A percentile compares a stretch with the other conserved stretches of the same genome.
These are phyloP conservation scores for Sphagnum tenellum DNA, from an alignment of 225 moss, liverwort and hornwort genomes.

Conservation along the genomic window DNA sequence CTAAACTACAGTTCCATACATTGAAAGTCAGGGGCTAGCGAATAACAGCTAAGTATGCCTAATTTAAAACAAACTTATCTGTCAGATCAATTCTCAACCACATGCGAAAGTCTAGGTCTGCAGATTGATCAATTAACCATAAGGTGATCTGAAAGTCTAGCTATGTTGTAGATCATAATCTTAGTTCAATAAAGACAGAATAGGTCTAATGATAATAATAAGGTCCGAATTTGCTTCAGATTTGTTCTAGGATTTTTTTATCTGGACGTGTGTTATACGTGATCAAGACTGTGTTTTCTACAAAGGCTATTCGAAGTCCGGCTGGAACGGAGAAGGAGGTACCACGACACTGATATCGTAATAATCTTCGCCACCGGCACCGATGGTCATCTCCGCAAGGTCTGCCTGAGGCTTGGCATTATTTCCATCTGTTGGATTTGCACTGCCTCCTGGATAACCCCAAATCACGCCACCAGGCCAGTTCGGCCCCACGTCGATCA, in stretches of 20 bases:
- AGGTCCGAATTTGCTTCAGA: background rate
- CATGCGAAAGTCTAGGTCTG: no score
- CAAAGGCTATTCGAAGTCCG: no score
- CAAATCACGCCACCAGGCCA: slow-evolving; percentile 44
- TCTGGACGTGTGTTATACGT: no score
- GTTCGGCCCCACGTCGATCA: slow-evolving; percentile 16
- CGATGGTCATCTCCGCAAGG: slow-evolving; percentile 35
- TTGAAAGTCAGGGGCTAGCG: background rate
- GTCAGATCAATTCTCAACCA: no score
- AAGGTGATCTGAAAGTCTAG: no score
- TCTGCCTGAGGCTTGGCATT: slow-evolving; percentile 38
- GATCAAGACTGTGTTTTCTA: no score
- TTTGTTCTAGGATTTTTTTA: no score
- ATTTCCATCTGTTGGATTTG: slow-evolving; percentile 9
- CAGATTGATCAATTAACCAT: no score
- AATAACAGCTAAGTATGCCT: no score
- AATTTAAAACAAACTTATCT: no score
- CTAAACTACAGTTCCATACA: no score
- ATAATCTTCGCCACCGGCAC: slow-evolving; percentile 11
- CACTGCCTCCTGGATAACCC: slow-evolving; percentile 27
- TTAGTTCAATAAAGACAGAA: background rate
- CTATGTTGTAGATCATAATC: background rate
- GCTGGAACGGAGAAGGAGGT: background rate
- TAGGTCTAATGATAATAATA: background rate
- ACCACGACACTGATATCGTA: slow-evolving; percentile 62